Base-by-base conservation (phyloP, 495 filamentous ascomycete species). In the Neurospora pannonica region DNA sequence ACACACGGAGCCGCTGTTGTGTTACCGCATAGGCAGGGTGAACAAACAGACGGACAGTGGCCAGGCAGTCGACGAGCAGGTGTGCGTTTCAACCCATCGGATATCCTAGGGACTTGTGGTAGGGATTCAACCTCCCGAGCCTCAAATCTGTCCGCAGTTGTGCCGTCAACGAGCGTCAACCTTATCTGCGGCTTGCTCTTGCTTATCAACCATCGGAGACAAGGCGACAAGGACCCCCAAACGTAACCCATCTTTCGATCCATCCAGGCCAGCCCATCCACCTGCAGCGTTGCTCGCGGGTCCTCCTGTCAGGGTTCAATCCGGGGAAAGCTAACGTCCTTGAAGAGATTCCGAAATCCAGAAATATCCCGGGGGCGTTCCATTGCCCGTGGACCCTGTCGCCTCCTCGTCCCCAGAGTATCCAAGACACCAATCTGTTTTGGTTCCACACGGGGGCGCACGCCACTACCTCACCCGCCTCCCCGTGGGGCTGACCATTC, bases 321-420 rank as follows among this genome's bases (percentile, higher is more conserved):
- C 54, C 54, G 54, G 54, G 54, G 54, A 62, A 62, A 31, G 54
- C 54, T 31, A 62, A 62, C 54, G 54, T 62, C 54, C 54, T 62
- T 21, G 54, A 62, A 60, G 21, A 60, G 48, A 42, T 28, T 70
- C 34, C 15, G 36, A 39, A 40, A 15, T 17, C 37, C n/a, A 70
- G 34, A 70, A 24, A 31, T 17, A 71, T 28, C 38, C 40, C 28
- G 36, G 34, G 7, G 70, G 11, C 21, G 70, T 40, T 39, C 40
- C n/a, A 60, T 28, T 60, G 21, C 21, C 54, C 74, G 75, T 73
- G 78, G 75, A 75, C 77, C 74, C 75, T 76, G 75, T 74, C 69
- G 38, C 38, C 46, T 11, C 70, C 72, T 74, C 69, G 38, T 38
- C 46, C 8, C 70, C 71, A 21, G 67, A 48, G 40, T 48, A 31